A percentile compares a stretch with the other conserved stretches of the same genome.
phyloP scores from a whole-genome alignment of 305 asterid genomes.

The Fraxinus platypoda region DNA sequence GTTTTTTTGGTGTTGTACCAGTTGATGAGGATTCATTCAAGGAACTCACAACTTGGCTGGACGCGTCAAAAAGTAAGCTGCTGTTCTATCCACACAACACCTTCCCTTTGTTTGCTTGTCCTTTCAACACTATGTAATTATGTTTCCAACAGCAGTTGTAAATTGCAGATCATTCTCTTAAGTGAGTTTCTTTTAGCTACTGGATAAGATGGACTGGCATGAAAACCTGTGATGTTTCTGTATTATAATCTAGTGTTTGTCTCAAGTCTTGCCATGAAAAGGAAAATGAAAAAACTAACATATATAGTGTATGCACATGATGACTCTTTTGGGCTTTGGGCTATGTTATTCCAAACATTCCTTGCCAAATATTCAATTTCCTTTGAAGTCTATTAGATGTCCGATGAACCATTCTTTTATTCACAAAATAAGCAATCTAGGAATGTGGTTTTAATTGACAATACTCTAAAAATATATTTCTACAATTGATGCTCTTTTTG shows the following conservation, averaged over 20 bases:
- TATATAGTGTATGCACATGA: background rate
- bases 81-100: constrained; percentile 3
- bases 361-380: background rate
- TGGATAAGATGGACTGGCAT: background rate
- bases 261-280: background rate
- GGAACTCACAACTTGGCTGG: constrained; percentile 75
- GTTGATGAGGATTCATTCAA: constrained; percentile 86
- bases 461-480: background rate
- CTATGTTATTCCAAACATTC: background rate
- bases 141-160: background rate
- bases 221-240: constrained; percentile 6
- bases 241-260: constrained; percentile 12
- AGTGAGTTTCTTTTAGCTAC: background rate
- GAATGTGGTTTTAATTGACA: background rate
- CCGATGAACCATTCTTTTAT: background rate
- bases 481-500: background rate
- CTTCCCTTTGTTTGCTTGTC: constrained; percentile 11
- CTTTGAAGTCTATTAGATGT: background rate
- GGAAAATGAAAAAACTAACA: background rate
- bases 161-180: background rate
- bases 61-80: constrained; percentile 89
- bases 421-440: background rate
- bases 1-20: constrained; percentile 34
- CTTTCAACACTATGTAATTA: constrained; percentile 7
- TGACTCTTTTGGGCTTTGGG: background rate